Base-by-base conservation (phyloP, 768 basidiomycete genomes). In the Saitozyma podzolica region DNA sequence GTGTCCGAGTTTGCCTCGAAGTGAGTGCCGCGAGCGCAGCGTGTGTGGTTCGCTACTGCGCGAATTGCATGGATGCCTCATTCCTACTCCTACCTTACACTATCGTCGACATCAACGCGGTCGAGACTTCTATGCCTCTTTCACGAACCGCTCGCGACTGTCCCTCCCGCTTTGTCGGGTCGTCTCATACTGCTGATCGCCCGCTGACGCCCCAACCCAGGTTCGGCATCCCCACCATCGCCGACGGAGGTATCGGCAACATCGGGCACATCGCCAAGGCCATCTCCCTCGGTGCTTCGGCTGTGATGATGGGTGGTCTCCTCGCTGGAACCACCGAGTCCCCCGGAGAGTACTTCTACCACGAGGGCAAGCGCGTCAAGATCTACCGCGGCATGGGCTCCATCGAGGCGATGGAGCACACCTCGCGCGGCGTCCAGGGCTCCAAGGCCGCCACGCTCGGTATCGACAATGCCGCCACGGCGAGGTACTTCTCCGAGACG, bases 221-320 rank as follows among this genome's bases (percentile, higher is more conserved):
- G 75, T 98, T 99, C 78, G 96, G 95, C 39, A 88, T 99, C 0
- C 96, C 96, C 2, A 91, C 96, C 70, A 89, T 96, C 62, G 95
- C 96, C 6, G 96, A 99, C 77, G 96, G 96, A 57, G 96, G 96
- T 40, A 87, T 99, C 68, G 82, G 88, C 45, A 99, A 98, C 79
- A 90, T 98, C 41, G 96, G 95, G 0, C 96, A 99, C 79, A 89
- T 98, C 70, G 92, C 97, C 77, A 99, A 99, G 82, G 96, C 96
- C 4, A 83, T 98, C 52, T 83, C 93, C 0, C 85, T 98, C 13
- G 96, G 96, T 56, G 96, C 95, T 3, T 88, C 89, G 20, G 94
- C 92, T 4, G 93, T 98, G 57, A 98, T 98, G 96, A 97, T 99
- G 96, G 96, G 96, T 50, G 89, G 92, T 9, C 81, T 98, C 53